These are phyloP conservation scores for Metschnikowia anglica DNA, from an alignment of 805 yeast genomes.

Conservation along the genomic window DNA sequence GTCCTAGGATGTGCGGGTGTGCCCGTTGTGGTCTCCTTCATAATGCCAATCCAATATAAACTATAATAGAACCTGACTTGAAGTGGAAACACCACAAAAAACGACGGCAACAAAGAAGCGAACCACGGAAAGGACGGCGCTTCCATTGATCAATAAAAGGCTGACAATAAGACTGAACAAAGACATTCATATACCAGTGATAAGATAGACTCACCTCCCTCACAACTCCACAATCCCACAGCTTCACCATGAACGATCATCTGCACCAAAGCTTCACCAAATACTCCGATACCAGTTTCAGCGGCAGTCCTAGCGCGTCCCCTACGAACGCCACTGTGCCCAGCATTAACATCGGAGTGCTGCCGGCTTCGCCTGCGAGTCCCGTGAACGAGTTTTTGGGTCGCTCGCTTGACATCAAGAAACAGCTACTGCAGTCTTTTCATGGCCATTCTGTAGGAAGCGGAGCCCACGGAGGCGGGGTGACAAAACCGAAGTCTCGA, in stretches of 20 bases:
- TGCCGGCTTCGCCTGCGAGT: conserved; percentile 24
- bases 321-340: conserved; percentile 24
- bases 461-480: conserved; percentile 27
- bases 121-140: no score
- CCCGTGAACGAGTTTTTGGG: conserved; percentile 26
- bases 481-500: conserved; percentile 40
- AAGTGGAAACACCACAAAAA: no score
- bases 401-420: conserved; percentile 38
- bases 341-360: conserved; percentile 25
- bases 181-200: no score
- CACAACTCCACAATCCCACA: no score
- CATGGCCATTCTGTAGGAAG: conserved; percentile 19
- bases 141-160: no score
- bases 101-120: no score
- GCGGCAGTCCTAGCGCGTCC: conserved; percentile 1
- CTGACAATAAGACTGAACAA: no score
- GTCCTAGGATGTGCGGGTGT: no score
- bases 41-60: no score
- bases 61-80: no score
- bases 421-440: conserved; percentile 42
- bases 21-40: no score
- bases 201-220: no score
- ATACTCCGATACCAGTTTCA: not conserved
- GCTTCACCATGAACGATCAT: not conserved
- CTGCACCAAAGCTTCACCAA: not conserved